These are phyloP conservation scores for Coleophoma cylindrospora DNA, from an alignment of 2,329 filamentous ascomycete species.

Conservation along the genomic window DNA sequence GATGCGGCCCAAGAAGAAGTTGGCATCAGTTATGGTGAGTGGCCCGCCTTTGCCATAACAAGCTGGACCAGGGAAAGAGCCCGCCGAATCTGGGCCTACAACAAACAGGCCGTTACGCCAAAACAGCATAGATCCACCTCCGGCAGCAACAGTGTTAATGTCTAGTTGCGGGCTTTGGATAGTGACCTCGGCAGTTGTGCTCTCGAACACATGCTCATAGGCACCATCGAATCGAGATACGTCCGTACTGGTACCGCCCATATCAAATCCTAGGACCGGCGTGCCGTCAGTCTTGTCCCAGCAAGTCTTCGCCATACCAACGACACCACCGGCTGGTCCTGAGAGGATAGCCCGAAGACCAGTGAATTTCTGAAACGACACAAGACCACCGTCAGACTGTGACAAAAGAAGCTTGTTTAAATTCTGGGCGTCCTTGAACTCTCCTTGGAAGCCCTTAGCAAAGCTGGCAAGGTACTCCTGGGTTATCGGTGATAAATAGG, in stretches of 20 bases:
- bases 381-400: conserved; percentile 64
- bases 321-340: conserved; percentile 84
- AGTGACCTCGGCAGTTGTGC: conserved; percentile 85
- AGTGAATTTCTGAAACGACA: conserved; percentile 75
- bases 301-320: conserved; percentile 89
- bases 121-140: conserved; percentile 79
- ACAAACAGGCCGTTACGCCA: conserved; percentile 88
- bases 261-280: conserved; percentile 91
- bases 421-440: conserved; percentile 54
- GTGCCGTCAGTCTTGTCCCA: conserved; percentile 79
- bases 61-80: conserved; percentile 82
- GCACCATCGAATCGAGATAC: conserved; percentile 83
- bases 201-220: conserved; percentile 93
- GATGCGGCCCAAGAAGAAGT: conserved; percentile 76
- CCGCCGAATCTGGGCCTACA: conserved; percentile 84
- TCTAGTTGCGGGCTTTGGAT: conserved; percentile 90
- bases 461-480: conserved; percentile 71
- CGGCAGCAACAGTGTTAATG: conserved; percentile 92
- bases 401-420: conserved; percentile 83
- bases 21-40: conserved; percentile 86
- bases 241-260: conserved; percentile 91
- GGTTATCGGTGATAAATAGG: conserved; percentile 68
- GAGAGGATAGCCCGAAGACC: conserved; percentile 81
- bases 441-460: conserved; percentile 62
- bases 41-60: conserved; percentile 89